Evolutionary conservation across 805 yeast genomes (phyloP).

Genomic region (Hanseniaspora osmophila): DNA sequence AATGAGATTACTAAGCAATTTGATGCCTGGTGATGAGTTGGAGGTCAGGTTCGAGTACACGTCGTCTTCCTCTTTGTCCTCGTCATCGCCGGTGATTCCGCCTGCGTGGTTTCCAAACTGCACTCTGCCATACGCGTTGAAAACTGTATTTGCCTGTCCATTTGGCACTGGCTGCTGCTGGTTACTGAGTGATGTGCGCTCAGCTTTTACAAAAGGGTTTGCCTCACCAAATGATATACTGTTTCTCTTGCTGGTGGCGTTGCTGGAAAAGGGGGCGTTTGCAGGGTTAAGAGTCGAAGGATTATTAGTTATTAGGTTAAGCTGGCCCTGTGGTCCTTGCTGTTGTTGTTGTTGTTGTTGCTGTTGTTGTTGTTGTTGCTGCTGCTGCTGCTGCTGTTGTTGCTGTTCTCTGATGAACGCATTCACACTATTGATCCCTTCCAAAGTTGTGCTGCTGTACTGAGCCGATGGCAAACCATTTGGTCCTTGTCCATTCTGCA

Average conservation of each 20-base stretch:
- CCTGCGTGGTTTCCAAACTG: too few species aligned
- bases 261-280: neutral
- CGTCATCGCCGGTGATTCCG: neutral
- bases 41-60: neutral
- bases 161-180: too few species aligned
- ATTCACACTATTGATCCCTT: neutral
- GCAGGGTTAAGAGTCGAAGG: too few species aligned
- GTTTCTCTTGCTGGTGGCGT: neutral
- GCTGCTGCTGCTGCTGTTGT: neutral
- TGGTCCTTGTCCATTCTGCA: neutral
- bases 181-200: neutral
- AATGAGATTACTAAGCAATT: neutral
- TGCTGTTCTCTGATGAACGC: neutral
- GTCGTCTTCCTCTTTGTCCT: neutral
- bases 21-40: neutral
- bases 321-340: neutral
- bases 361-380: neutral
- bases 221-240: neutral
- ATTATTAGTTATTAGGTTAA: too few species aligned
- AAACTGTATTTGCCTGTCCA: too few species aligned
- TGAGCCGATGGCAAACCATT: neutral
- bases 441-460: neutral
- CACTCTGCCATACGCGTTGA: too few species aligned
- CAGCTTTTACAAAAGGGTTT: constrained; percentile 1
- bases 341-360: neutral